Evolutionary conservation across 1,139 yeast species (phyloP).

Genomic region (Tardiomyces blankii): DNA sequence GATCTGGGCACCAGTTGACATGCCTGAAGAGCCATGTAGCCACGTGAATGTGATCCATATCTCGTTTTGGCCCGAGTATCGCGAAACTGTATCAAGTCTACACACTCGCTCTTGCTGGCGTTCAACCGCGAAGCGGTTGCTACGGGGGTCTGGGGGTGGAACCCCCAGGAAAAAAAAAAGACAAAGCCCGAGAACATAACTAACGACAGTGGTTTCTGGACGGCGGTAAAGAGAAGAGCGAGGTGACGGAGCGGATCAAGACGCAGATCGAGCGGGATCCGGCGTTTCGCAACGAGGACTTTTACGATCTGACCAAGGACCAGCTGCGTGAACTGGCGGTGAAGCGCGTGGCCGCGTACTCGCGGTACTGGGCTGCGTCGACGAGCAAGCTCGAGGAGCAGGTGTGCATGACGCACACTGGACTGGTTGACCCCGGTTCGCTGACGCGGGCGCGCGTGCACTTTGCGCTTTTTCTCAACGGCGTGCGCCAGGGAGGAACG

Average conservation of each 20-base stretch:
- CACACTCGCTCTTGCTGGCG: too few relatives aligned
- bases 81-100: too few relatives aligned
- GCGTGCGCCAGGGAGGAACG: conserved; percentile 67
- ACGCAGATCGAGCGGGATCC: conserved; percentile 45
- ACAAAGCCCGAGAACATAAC: neutral
- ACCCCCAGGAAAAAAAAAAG: too few relatives aligned
- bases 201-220: conserved; percentile 34
- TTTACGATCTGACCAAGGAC: conserved; percentile 42
- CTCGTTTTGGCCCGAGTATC: too few relatives aligned
- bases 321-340: conserved; percentile 44
- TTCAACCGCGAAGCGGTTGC: too few relatives aligned
- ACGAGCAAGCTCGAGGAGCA: conserved; percentile 34
- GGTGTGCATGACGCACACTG: conserved; percentile 27
- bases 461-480: conserved; percentile 57
- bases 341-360: conserved; percentile 36
- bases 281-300: conserved; percentile 33
- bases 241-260: conserved; percentile 35
- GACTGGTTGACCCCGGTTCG: conserved; percentile 45
- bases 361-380: conserved; percentile 18
- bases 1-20: too few relatives aligned
- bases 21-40: too few relatives aligned
- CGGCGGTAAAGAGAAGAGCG: conserved; percentile 39
- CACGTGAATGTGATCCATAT: too few relatives aligned
- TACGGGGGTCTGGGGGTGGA: too few relatives aligned
- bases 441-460: conserved; percentile 64